Base-by-base conservation (phyloP, 1,139 yeast species). In the Lodderomyces parapsilosis region DNA sequence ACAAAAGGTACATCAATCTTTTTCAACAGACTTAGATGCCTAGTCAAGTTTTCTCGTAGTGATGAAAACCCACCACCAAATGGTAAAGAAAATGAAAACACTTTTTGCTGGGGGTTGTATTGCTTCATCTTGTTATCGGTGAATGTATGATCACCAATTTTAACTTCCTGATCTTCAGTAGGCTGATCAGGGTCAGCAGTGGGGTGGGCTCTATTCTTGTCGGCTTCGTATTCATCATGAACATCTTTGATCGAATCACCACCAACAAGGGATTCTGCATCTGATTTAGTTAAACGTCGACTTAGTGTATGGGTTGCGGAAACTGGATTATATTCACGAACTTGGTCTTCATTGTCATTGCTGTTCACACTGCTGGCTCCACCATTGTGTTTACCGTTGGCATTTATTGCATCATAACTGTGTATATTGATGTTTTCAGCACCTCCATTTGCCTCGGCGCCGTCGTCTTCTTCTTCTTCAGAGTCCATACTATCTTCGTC, bases 41-140 rank as follows among this genome's bases (percentile, higher is more conserved):
- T 37, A 22, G 32, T 33, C 13, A 48, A 31, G 46, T 59, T 64
- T 27, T 60, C 48, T 19, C 60, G 49, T 13, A 67, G 54, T 9
- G 51, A 47, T 17, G 40, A 41, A 14, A 48, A 40, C 39, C 62
- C 72, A 40, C 62, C 73, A 40, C 62, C 73, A 51, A 65, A 66
- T 9, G 71, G 75, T 40, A 67, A 63, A 28, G 68, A 70, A 49
- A 71, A 74, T 39, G 74, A 66, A 51, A 68, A 74, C 45, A 65
- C 71, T 50, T 66, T 68, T 46, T 60, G 58, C 22, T 55, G 45
- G 49, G 56, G 37, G 43, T 44, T 22, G 56, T 55, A 36, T 19
- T 43, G 41, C 25, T 39, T 38, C 22, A 43, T 33, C 57, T 19
- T 58, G 40, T 41, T 54, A 45, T 40, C 20, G 8, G 38, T 22